Percentiles rank a stretch among this genome's conserved stretches.
Conservation (phyloP, 768 basidiomycete genomes). For the Boletus tomentosulus region DNA sequence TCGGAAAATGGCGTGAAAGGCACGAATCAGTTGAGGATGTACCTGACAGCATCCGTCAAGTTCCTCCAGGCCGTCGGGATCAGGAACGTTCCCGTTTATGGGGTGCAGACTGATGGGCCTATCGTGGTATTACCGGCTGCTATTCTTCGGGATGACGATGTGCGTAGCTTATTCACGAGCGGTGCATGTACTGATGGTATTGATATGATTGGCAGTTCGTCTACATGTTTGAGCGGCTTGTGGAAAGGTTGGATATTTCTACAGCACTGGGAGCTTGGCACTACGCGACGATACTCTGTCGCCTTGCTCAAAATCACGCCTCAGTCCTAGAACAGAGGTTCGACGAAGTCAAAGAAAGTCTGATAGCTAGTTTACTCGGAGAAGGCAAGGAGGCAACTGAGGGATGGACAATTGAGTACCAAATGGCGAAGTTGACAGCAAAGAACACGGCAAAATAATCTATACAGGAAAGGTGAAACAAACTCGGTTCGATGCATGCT, state of each 20-base stretch:
- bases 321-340: not conserved
- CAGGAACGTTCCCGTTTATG: conserved; percentile 1
- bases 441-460: not conserved
- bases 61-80: conserved; percentile 5
- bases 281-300: conserved; percentile 6
- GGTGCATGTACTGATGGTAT: too few relatives aligned
- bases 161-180: not conserved
- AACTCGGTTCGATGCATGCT: too few relatives aligned
- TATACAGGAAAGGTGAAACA: too few relatives aligned
- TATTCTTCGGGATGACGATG: not conserved
- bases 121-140: conserved; percentile 1
- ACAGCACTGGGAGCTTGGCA: conserved; percentile 8
- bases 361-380: not conserved
- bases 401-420: conserved; percentile 2
- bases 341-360: not conserved
- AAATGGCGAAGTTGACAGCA: not conserved
- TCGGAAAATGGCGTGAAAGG: not conserved
- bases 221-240: conserved; percentile 2
- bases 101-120: conserved; percentile 6
- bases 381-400: not conserved
- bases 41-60: conserved; percentile 6
- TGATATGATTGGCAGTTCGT: not conserved
- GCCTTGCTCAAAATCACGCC: conserved; percentile 4
- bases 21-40: conserved; percentile 6
- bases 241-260: conserved; percentile 3